Evolutionary conservation across 2,329 filamentous ascomycete genomes (phyloP).

Genomic region (Graphiopsis chlorocephala): DNA sequence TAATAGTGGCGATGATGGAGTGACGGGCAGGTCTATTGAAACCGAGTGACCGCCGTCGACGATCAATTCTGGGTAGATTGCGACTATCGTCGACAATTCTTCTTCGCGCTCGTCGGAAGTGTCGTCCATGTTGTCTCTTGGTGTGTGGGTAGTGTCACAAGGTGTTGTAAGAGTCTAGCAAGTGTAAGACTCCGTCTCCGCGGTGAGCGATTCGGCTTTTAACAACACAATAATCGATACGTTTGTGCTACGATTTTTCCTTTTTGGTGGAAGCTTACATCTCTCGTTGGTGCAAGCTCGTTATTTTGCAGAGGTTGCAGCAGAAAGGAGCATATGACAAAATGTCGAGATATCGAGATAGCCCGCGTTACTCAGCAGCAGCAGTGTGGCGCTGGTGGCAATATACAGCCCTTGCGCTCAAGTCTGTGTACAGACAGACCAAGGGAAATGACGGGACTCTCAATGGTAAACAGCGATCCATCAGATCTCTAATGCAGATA

Average conservation of each 20-base stretch:
- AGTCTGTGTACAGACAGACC: too few relatives aligned
- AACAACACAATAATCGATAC: neutral
- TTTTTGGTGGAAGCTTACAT: neutral
- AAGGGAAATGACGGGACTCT: too few relatives aligned
- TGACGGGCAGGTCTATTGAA: conserved; percentile 55
- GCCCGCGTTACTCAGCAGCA: neutral
- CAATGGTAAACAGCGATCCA: too few relatives aligned
- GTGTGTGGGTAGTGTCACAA: neutral
- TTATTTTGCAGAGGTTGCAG: neutral
- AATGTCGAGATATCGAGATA: neutral
- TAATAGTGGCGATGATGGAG: conserved; percentile 52
- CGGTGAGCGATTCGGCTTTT: neutral
- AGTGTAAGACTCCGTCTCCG: too few relatives aligned
- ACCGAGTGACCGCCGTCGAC: conserved; percentile 50
- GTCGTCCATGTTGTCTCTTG: conserved; percentile 30
- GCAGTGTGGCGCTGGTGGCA: neutral
- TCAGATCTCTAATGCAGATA: too few relatives aligned
- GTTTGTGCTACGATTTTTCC: neutral
- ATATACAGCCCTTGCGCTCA: too few relatives aligned
- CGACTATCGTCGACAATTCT: conserved; percentile 58
- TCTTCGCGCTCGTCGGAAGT: conserved; percentile 57
- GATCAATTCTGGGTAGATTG: conserved; percentile 61
- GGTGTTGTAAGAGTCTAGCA: neutral
- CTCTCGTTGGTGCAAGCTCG: neutral
- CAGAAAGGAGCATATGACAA: neutral